Conservation (phyloP, 192 early-diverging fungal species). For the Dimargaris verticillata region DNA sequence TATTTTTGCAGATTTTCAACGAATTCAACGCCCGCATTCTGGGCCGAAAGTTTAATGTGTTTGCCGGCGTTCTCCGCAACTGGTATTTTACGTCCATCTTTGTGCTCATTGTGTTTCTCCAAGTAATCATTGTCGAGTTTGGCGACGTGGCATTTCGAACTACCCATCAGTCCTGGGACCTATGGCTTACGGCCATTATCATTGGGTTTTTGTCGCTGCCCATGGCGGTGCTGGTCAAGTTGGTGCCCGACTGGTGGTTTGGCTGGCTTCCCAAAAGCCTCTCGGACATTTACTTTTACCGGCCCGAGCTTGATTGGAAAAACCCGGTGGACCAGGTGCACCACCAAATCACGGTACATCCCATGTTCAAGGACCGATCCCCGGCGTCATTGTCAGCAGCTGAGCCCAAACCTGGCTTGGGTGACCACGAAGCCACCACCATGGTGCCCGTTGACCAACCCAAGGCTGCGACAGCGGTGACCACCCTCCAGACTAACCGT, state of each 20-base stretch:
- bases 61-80: conserved; percentile 63
- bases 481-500: neutral
- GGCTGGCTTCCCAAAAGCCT: conserved; percentile 7
- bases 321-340: neutral
- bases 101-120: conserved; percentile 50
- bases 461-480: neutral
- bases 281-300: conserved; percentile 7
- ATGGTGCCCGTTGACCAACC: too few species aligned
- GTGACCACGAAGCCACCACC: neutral
- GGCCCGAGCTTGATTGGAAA: neutral
- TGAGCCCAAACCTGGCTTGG: neutral
- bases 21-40: conserved; percentile 73
- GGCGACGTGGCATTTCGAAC: conserved; percentile 76
- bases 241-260: conserved; percentile 51
- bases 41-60: conserved; percentile 71
- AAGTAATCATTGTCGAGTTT: conserved; percentile 81
- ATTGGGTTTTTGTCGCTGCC: conserved; percentile 67
- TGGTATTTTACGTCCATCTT: conserved; percentile 67
- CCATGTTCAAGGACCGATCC: conserved; percentile 1
- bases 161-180: conserved; percentile 36
- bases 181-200: conserved; percentile 73
- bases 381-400: neutral
- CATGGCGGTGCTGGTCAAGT: conserved; percentile 68
- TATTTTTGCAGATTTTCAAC: conserved; percentile 80
- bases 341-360: neutral